A percentile compares a stretch with the other conserved stretches of the same genome.
These are phyloP conservation scores for Botrytis byssoidea DNA, from an alignment of 2,329 filamentous ascomycete species.

Conservation along the genomic window DNA sequence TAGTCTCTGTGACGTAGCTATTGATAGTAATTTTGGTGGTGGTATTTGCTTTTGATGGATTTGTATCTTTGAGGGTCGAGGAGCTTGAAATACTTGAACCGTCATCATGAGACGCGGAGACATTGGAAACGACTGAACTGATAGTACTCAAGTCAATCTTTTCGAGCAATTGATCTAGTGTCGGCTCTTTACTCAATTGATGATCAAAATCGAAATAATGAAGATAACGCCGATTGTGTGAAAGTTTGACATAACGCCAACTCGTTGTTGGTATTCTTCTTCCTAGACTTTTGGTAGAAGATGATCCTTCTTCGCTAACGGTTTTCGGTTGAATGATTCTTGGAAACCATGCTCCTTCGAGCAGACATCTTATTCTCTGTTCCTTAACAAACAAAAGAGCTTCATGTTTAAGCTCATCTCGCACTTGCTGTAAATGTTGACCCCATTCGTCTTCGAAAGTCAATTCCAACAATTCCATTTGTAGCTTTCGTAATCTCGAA, in stretches of 20 bases:
- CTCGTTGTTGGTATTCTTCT: slow-evolving; percentile 27
- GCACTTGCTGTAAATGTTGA: slow-evolving; percentile 82
- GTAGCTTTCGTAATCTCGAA: slow-evolving; percentile 72
- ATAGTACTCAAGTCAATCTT: slow-evolving; percentile 86
- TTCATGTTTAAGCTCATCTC: slow-evolving; percentile 86
- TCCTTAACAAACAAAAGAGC: slow-evolving; percentile 96
- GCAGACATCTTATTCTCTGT: slow-evolving; percentile 84
- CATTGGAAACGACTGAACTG: slow-evolving; percentile 91
- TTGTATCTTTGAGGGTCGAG: slow-evolving; percentile 42
- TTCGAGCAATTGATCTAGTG: slow-evolving; percentile 69
- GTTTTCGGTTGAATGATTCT: slow-evolving; percentile 45
- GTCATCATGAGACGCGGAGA: slow-evolving; percentile 52
- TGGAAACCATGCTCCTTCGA: slow-evolving; percentile 86
- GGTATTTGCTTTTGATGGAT: slow-evolving; percentile 33
- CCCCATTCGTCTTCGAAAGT: slow-evolving; percentile 96
- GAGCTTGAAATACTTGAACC: slow-evolving; percentile 44
- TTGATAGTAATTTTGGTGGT: slow-evolving; percentile 91
- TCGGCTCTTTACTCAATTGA: slow-evolving; percentile 63
- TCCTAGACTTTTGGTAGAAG: slow-evolving; percentile 22
- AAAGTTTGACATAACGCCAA: slow-evolving; percentile 84
- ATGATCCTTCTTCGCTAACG: slow-evolving; percentile 42
- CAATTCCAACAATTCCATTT: slow-evolving; percentile 89
- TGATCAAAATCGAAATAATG: slow-evolving; percentile 84
- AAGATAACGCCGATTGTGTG: slow-evolving; percentile 84
- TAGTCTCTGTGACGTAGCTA: slow-evolving; percentile 53